phyloP scores from a whole-genome alignment of 2,329 filamentous ascomycete species.

The Fusarium austroafricanum region DNA sequence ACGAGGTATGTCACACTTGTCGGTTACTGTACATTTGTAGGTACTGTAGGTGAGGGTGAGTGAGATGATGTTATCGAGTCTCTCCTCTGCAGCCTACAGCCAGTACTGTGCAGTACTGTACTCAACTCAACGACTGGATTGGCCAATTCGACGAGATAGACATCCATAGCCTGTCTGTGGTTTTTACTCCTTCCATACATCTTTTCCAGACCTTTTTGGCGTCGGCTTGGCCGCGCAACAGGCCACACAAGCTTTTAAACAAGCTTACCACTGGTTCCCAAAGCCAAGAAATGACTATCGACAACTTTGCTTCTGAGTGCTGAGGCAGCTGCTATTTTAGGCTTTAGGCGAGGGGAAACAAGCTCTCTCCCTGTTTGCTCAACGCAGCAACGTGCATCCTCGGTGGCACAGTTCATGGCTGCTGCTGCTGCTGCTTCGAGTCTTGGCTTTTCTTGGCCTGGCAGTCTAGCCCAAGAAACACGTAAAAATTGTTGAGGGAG shows the following conservation, averaged over 20 bases:
- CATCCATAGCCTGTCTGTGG: not conserved
- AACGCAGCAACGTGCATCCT: conserved; percentile 23
- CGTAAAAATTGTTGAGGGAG: not conserved
- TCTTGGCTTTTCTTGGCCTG: conserved; percentile 11
- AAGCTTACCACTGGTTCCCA: conserved; percentile 20
- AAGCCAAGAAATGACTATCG: conserved; percentile 20
- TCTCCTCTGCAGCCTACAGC: conserved; percentile 15
- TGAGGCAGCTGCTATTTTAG: conserved; percentile 6
- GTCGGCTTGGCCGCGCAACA: conserved; percentile 32
- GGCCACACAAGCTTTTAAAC: conserved; percentile 32
- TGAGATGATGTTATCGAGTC: conserved; percentile 30
- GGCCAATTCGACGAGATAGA: conserved; percentile 14
- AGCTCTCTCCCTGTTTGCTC: conserved; percentile 26
- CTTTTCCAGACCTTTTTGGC: conserved; percentile 22
- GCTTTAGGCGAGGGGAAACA: conserved; percentile 27
- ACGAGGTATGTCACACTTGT: conserved; percentile 32
- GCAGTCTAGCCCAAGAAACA: not conserved
- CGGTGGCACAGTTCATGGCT: conserved; percentile 20
- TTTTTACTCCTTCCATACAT: conserved; percentile 30
- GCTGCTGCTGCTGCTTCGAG: not conserved
- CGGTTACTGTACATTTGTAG: not conserved
- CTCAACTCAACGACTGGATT: conserved; percentile 22
- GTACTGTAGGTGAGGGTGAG: conserved; percentile 1
- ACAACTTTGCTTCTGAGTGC: not conserved
- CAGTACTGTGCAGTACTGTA: not conserved